A percentile compares a stretch with the other conserved stretches of the same genome.
Conservation (phyloP, 768 basidiomycete species). For the Zangia roseola region DNA sequence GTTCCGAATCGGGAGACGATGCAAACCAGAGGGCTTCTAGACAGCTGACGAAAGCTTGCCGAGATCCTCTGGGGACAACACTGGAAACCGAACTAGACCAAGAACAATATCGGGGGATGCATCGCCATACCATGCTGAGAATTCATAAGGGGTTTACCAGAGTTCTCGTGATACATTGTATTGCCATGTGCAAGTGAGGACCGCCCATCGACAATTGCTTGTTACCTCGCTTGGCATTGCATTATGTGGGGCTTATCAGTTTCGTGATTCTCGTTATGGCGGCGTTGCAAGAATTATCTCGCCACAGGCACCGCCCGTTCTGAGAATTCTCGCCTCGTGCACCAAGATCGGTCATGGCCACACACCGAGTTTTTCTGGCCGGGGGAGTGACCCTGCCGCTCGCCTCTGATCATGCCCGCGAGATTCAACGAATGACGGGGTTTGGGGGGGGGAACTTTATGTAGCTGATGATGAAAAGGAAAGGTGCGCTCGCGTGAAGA, state of each 20-base stretch:
- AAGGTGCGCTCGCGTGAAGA: conserved; percentile 84
- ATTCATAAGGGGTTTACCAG: no score
- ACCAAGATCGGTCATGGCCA: conserved; percentile 58
- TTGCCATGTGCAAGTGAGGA: no score
- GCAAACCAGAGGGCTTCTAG: neutral
- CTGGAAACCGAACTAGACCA: no score
- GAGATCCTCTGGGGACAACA: conserved; percentile 24
- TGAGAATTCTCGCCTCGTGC: conserved; percentile 59
- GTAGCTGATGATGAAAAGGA: conserved; percentile 86
- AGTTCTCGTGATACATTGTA: no score
- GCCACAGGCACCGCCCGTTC: no score
- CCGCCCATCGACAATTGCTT: no score
- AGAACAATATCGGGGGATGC: no score
- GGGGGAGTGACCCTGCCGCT: conserved; percentile 61
- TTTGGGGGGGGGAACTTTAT: conserved; percentile 81
- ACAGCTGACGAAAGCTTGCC: no score
- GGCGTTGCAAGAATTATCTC: conserved; percentile 95
- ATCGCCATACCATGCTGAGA: no score
- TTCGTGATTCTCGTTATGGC: conserved; percentile 71
- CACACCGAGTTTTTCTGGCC: conserved; percentile 73
- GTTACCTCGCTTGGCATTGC: no score
- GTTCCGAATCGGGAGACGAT: no score
- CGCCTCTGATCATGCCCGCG: conserved; percentile 64
- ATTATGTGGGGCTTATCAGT: no score
- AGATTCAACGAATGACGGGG: conserved; percentile 76